phyloP scores from a whole-genome alignment of 1,284 basidiomycete genomes.

The Omphalotus olearius region DNA sequence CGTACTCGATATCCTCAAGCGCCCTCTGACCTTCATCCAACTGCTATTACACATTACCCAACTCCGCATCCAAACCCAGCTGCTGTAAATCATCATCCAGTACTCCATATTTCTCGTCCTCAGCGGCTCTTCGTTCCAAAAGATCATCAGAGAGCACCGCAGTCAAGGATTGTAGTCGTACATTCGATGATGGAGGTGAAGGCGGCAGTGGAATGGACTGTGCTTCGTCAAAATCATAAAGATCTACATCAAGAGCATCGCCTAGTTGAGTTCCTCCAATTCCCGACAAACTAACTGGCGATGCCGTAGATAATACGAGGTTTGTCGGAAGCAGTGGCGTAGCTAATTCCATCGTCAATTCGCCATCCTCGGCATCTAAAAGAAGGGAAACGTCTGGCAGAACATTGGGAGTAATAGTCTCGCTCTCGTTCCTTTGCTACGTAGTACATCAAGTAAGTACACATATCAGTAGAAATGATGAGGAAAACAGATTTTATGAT shows the following conservation, averaged over 20 bases:
- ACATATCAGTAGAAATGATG: not conserved
- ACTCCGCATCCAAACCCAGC: not conserved
- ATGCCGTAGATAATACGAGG: slow-evolving; percentile 13
- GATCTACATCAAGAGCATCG: not conserved
- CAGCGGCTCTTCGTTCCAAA: not conserved
- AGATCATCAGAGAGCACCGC: not conserved
- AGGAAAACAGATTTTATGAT: not conserved
- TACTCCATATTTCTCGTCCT: not conserved
- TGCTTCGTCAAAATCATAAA: not conserved
- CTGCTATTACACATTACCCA: not conserved
- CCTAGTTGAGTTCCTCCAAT: not conserved
- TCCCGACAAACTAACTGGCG: not conserved
- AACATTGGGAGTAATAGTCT: not conserved
- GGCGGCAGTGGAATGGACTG: not conserved
- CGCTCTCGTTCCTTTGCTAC: not conserved
- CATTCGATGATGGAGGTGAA: not conserved
- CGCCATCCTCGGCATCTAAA: slow-evolving; percentile 28
- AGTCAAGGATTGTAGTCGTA: not conserved
- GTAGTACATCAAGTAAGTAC: not conserved
- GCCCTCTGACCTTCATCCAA: not conserved
- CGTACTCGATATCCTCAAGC: not conserved
- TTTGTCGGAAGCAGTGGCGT: slow-evolving; percentile 46
- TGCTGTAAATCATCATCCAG: not conserved
- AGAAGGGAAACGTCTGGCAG: not conserved
- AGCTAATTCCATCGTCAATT: slow-evolving; percentile 54